Evolutionary conservation across 176 grass and related monocot species (phyloP), one percentile per base, ranked within the genome.

Genomic region (Aegilops speltoides): DNA sequence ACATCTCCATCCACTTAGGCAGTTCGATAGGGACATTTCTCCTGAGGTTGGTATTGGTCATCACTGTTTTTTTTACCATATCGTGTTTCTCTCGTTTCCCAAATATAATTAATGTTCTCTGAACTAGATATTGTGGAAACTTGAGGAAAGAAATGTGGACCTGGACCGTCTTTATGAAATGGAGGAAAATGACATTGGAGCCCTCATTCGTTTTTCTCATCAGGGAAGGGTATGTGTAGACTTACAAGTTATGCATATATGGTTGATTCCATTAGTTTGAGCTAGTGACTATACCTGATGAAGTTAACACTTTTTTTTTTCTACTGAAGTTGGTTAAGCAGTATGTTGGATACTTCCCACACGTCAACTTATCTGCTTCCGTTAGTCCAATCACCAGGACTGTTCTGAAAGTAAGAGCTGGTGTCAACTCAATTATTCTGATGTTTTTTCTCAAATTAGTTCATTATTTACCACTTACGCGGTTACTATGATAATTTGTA

Each of bases 371-470:
- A 68, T 93, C 93, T 89, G 90, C 93, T 76, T 86, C 79, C 31
- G 84, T 98, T 77, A 95, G 96, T 77, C 96, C 96, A 88, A 95
- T 98, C 76, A 98, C 96, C 82, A 91, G 96, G 77, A 98, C 96
- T 38, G 96, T 98, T 90, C 93, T 98, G 65, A 98, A 92, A 92
- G 96, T 94, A 94, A 87, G 81, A 73, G 33, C 20, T 76, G 25
- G 22, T 63, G 50, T 40, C 17, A 28, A 71, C 77, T 68, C 25
- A 85, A 64, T 41, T 45, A 65, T 65, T 33, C 16, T 75, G 22
- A 41, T 57, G n/a, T 4, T 37, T 52, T 29, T 13, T 59, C 11
- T 69, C 2, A 29, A 57, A 24, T 71, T 82, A 64, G 9, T 76
- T 54, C 3, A 54, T 80, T 54, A 76, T 56, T 75, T 76, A 68